Conservation (phyloP, 495 filamentous ascomycete species). For the Patellaria atrata region DNA sequence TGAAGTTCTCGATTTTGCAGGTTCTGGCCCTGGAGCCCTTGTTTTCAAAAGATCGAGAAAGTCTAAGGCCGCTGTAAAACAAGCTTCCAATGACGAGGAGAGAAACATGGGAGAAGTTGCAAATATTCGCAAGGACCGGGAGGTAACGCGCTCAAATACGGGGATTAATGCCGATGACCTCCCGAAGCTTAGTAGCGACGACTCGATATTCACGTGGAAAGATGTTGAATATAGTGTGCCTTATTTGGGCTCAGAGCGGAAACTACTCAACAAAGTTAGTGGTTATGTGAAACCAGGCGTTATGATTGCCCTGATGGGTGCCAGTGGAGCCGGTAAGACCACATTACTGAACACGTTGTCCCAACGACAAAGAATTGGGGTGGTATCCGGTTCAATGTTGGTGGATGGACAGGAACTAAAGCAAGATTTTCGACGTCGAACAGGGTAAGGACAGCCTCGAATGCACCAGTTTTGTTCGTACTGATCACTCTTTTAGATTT, state of each 20-base stretch:
- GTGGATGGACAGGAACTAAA: slow-evolving; percentile 60
- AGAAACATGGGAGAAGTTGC: slow-evolving; percentile 19
- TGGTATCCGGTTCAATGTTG: slow-evolving; percentile 58
- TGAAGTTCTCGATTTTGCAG: slow-evolving; percentile 22
- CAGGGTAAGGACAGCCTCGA: no score
- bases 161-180: slow-evolving; percentile 30
- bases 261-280: slow-evolving; percentile 56
- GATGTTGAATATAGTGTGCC: slow-evolving; percentile 60
- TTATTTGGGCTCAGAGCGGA: slow-evolving; percentile 51
- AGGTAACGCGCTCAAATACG: no score
- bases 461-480: no score
- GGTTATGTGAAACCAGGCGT: slow-evolving; percentile 71
- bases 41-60: slow-evolving; percentile 55
- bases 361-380: slow-evolving; percentile 59
- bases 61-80: slow-evolving; percentile 37
- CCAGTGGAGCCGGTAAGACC: slow-evolving; percentile 72
- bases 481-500: no score
- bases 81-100: slow-evolving; percentile 35
- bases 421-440: slow-evolving; percentile 60
- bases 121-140: slow-evolving; percentile 21
- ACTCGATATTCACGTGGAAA: slow-evolving; percentile 62
- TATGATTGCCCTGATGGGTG: slow-evolving; percentile 72
- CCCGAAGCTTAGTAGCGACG: slow-evolving; percentile 41
- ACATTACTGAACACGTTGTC: slow-evolving; percentile 62
- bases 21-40: slow-evolving; percentile 34